Conservation (phyloP, 2,329 filamentous ascomycete species). For the Diplodia sapinea region DNA sequence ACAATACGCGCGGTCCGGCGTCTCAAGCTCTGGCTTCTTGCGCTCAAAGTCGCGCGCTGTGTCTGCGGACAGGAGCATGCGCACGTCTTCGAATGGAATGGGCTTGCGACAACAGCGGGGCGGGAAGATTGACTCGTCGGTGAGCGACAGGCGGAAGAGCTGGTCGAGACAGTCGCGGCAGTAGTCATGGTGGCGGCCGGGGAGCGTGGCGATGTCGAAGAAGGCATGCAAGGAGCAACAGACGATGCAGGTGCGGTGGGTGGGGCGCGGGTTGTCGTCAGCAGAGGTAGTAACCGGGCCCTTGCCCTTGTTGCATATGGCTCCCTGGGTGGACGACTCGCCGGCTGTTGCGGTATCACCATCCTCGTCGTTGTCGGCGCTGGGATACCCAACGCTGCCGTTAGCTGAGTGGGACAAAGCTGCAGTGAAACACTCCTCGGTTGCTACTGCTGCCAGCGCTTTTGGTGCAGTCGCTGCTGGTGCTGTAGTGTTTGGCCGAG, state of each 20-base stretch:
- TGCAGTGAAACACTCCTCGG: neutral
- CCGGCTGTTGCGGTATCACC: neutral
- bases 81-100: neutral
- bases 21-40: neutral
- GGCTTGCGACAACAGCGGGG: neutral
- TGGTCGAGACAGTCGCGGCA: neutral
- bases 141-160: neutral
- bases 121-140: neutral
- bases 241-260: neutral
- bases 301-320: neutral
- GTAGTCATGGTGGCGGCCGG: rapidly evolving
- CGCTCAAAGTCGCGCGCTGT: neutral
- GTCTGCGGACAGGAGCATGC: rapidly evolving
- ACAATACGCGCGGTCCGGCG: neutral
- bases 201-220: neutral
- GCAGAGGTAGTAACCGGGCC: no score
- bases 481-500: neutral
- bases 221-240: neutral
- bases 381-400: no score
- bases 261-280: neutral
- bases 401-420: neutral
- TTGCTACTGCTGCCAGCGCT: no score
- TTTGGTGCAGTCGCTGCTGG: no score
- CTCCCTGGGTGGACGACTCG: neutral
- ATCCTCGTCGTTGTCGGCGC: neutral